These are phyloP conservation scores for Aspergillus piperis DNA, from an alignment of 2,329 filamentous ascomycete species.

Conservation along the genomic window DNA sequence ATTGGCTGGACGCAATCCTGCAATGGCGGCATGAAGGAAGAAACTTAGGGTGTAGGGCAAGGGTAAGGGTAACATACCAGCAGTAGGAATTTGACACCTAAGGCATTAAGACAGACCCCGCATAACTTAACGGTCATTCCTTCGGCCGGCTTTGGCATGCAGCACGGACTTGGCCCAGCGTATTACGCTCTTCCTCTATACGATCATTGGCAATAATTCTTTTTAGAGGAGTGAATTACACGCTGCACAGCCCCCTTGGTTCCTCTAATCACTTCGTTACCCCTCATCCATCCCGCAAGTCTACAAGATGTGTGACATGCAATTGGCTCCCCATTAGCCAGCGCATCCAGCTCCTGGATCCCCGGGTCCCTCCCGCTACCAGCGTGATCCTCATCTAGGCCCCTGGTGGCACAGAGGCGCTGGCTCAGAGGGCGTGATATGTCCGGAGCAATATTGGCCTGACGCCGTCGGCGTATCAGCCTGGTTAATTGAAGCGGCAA, in stretches of 20 bases:
- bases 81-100: background rate
- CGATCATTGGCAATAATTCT: background rate
- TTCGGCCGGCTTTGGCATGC: background rate
- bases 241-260: background rate
- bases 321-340: background rate
- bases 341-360: background rate
- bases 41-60: slow-evolving; percentile 23
- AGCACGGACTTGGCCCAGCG: slow-evolving; percentile 1
- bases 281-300: background rate
- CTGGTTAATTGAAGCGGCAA: background rate
- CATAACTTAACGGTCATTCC: background rate
- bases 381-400: background rate
- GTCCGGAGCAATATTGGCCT: background rate
- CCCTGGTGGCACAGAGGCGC: background rate
- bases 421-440: background rate
- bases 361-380: background rate
- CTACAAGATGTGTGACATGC: background rate
- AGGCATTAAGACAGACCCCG: slow-evolving; percentile 10
- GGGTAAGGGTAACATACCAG: slow-evolving; percentile 15
- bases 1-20: slow-evolving; percentile 14
- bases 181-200: too few relatives aligned
- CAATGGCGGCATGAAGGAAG: background rate
- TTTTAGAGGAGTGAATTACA: background rate
- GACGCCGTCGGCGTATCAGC: background rate
- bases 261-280: background rate